These are phyloP conservation scores for Tetradesmus obliquus DNA, from an alignment of 139 green algal genomes.

Conservation along the genomic window DNA sequence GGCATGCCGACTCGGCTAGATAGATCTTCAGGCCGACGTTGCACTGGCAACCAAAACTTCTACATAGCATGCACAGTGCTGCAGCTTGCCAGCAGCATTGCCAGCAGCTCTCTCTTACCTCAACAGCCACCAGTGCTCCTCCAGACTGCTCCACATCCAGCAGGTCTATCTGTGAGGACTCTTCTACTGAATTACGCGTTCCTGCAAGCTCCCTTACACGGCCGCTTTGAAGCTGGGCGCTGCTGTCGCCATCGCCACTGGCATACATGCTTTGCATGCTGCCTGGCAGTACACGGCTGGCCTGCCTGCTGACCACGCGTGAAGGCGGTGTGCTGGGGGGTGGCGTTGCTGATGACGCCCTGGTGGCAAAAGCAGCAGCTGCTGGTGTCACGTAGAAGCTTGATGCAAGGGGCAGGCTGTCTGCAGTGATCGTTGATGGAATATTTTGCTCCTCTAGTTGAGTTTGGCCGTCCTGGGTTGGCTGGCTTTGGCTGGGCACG, in stretches of 20 bases:
- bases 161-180: slow-evolving; percentile 1
- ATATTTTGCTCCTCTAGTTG: background rate
- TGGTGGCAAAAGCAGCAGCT: background rate
- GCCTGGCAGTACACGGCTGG: background rate
- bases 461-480: background rate
- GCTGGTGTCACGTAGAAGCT: background rate
- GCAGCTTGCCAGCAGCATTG: background rate
- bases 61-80: background rate
- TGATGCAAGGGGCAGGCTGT: background rate
- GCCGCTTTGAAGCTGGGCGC: background rate
- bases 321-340: background rate
- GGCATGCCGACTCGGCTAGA: too few species aligned
- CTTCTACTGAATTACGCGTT: background rate
- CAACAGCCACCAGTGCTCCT: background rate
- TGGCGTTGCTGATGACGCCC: background rate
- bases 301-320: background rate
- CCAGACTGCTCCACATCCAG: background rate
- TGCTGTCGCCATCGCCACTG: background rate
- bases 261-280: background rate
- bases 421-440: background rate
- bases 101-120: background rate
- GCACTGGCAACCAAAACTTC: too few species aligned
- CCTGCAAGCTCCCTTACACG: background rate
- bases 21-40: background rate
- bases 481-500: background rate